A percentile compares a stretch with the other conserved stretches of the same genome.
Evolutionary conservation across 1,139 yeast species (phyloP).

Genomic region (Neolecta irregularis): DNA sequence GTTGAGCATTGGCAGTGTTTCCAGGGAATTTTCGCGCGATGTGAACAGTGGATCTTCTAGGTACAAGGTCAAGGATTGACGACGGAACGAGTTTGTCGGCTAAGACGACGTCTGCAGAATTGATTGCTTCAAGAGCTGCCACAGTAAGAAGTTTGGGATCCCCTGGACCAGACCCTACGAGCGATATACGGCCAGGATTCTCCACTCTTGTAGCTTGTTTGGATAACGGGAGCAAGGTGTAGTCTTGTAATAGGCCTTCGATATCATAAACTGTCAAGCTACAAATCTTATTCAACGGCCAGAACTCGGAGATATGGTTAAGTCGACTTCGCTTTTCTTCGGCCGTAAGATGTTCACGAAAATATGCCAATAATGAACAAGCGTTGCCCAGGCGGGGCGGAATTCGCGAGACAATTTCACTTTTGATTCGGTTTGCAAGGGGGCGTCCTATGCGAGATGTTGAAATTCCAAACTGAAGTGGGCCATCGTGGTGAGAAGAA

Average conservation of each 20-base stretch:
- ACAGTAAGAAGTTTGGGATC: slow-evolving; percentile 65
- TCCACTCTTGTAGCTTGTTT: slow-evolving; percentile 5
- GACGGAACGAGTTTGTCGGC: slow-evolving; percentile 91
- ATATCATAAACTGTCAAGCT: slow-evolving; percentile 43
- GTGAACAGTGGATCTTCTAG: slow-evolving; percentile 54
- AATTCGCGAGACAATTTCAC: slow-evolving; percentile 51
- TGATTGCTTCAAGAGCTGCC: slow-evolving; percentile 71
- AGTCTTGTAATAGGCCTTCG: slow-evolving; percentile 14
- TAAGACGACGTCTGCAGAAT: slow-evolving; percentile 64
- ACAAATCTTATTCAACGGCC: slow-evolving; percentile 55
- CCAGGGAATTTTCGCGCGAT: slow-evolving; percentile 95
- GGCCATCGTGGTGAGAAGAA: slow-evolving; percentile 57
- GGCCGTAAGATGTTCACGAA: slow-evolving; percentile 36
- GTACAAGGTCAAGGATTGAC: slow-evolving; percentile 67
- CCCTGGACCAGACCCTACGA: slow-evolving; percentile 94
- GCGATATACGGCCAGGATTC: slow-evolving; percentile 43
- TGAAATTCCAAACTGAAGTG: slow-evolving; percentile 67
- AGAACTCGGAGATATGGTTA: slow-evolving; percentile 80
- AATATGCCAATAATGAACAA: slow-evolving; percentile 52
- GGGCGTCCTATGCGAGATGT: slow-evolving; percentile 87
- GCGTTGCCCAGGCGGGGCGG: slow-evolving; percentile 57
- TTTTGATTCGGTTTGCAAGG: slow-evolving; percentile 59
- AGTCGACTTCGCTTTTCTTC: slow-evolving; percentile 62
- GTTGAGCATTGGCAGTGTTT: slow-evolving; percentile 86
- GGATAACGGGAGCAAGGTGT: slow-evolving; percentile 4